Evolutionary conservation across 352 stramenopile genomes (phyloP).

Genomic region (Globisporangium parvum): DNA sequence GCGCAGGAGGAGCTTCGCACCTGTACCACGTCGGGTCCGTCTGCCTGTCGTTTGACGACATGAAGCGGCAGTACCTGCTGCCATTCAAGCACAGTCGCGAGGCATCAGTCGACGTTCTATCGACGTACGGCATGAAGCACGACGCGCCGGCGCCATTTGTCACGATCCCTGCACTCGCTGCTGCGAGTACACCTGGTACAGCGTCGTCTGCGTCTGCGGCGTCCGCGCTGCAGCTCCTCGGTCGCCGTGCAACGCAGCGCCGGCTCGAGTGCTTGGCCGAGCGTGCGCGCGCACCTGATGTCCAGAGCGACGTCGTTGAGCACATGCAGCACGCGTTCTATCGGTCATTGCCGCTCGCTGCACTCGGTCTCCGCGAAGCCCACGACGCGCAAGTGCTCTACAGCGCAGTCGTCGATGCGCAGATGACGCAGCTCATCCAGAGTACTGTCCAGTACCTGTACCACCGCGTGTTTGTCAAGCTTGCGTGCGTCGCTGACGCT

Average conservation of each 20-base stretch:
- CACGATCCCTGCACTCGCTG: constrained; percentile 20
- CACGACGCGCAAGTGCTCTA: constrained; percentile 24
- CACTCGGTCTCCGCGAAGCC: constrained; percentile 30
- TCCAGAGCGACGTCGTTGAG: constrained; percentile 23
- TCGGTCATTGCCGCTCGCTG: constrained; percentile 30
- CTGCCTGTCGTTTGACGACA: constrained; percentile 62
- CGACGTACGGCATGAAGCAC: constrained; percentile 36
- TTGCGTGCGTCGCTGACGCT: constrained; percentile 18
- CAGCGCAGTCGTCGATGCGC: constrained; percentile 18
- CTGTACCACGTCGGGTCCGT: constrained; percentile 43
- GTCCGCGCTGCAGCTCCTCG: constrained; percentile 22
- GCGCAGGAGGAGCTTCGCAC: neutral
- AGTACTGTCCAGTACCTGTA: constrained; percentile 33
- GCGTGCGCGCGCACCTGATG: constrained; percentile 22
- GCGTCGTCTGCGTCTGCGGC: constrained; percentile 8
- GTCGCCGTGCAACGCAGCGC: constrained; percentile 28
- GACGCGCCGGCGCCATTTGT: constrained; percentile 19
- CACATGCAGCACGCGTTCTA: constrained; percentile 50
- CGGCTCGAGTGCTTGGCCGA: constrained; percentile 43
- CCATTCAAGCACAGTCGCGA: constrained; percentile 48
- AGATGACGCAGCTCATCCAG: constrained; percentile 34
- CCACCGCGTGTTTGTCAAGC: constrained; percentile 33
- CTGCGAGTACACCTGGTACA: constrained; percentile 3
- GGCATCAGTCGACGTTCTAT: constrained; percentile 36
- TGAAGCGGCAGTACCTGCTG: constrained; percentile 62